Percentiles rank a stretch among this genome's conserved stretches.
Conservation (phyloP, 805 yeast species). For the Yarrowia bubula region DNA sequence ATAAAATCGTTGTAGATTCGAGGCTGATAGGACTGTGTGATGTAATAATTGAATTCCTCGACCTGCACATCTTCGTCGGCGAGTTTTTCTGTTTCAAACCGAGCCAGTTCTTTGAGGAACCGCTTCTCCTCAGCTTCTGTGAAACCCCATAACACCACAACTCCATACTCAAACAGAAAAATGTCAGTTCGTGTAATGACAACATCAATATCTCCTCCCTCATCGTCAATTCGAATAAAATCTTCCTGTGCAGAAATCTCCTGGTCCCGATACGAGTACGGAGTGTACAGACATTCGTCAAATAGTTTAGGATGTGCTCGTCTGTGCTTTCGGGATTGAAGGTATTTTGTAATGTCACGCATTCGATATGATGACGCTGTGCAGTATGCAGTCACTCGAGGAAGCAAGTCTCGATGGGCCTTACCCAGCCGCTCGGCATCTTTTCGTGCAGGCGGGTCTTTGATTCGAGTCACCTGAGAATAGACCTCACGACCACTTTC, state of each 20-base stretch:
- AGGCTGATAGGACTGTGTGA: slow-evolving; percentile 92
- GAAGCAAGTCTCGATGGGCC: slow-evolving; percentile 74
- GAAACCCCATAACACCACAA: slow-evolving; percentile 96
- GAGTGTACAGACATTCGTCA: slow-evolving; percentile 94
- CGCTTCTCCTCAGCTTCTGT: slow-evolving; percentile 77
- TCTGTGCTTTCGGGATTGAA: slow-evolving; percentile 62
- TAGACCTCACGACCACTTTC: slow-evolving; percentile 57
- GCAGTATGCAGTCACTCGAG: slow-evolving; percentile 94
- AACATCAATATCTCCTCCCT: slow-evolving; percentile 92
- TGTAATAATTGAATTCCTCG: slow-evolving; percentile 93
- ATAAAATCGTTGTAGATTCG: slow-evolving; percentile 95
- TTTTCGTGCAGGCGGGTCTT: slow-evolving; percentile 81
- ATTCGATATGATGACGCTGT: slow-evolving; percentile 90
- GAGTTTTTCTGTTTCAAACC: slow-evolving; percentile 84
- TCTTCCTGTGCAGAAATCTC: slow-evolving; percentile 31
- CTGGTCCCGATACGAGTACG: slow-evolving; percentile 55
- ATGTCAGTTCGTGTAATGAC: slow-evolving; percentile 67
- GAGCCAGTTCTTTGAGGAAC: slow-evolving; percentile 79
- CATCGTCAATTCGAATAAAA: slow-evolving; percentile 73
- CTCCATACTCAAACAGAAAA: slow-evolving; percentile 93
- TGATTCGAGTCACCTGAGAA: slow-evolving; percentile 79
- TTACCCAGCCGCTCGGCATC: slow-evolving; percentile 94
- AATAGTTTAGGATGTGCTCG: slow-evolving; percentile 78
- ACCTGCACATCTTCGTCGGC: slow-evolving; percentile 89
- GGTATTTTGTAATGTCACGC: slow-evolving; percentile 83